phyloP scores from a whole-genome alignment of 2,329 filamentous ascomycete genomes.

The Claviceps capensis region DNA sequence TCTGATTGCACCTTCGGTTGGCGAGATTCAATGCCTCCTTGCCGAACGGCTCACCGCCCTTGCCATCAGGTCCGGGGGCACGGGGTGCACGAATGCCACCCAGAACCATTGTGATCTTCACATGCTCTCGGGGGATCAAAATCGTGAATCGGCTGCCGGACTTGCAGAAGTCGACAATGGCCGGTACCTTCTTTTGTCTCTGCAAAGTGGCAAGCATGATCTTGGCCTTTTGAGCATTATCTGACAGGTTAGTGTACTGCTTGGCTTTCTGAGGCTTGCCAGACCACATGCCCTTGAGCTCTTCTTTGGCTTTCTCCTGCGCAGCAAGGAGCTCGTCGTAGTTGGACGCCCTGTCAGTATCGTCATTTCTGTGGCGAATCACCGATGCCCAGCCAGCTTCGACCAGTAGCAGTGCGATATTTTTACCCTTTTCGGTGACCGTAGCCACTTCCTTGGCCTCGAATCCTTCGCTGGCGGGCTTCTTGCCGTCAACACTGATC shows the following conservation, averaged over 20 bases:
- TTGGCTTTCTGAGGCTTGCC: slow-evolving; percentile 73
- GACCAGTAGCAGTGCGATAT: slow-evolving; percentile 72
- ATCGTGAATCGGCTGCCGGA: slow-evolving; percentile 91
- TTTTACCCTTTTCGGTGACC: slow-evolving; percentile 70
- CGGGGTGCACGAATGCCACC: slow-evolving; percentile 84
- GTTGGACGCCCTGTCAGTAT: slow-evolving; percentile 83
- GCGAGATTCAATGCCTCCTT: slow-evolving; percentile 90
- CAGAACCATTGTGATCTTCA: slow-evolving; percentile 89
- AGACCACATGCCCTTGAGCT: slow-evolving; percentile 90
- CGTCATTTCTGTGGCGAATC: slow-evolving; percentile 87
- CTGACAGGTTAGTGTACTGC: slow-evolving; percentile 79
- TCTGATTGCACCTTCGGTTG: slow-evolving; percentile 76
- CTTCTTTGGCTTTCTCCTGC: slow-evolving; percentile 71
- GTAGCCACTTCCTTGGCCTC: slow-evolving; percentile 93
- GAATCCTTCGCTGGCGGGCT: slow-evolving; percentile 77
- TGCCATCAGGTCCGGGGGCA: slow-evolving; percentile 61
- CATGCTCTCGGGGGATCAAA: slow-evolving; percentile 78
- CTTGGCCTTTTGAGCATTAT: slow-evolving; percentile 89
- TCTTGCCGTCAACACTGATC: slow-evolving; percentile 78
- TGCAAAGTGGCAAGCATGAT: slow-evolving; percentile 79
- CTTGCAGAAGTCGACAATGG: slow-evolving; percentile 93
- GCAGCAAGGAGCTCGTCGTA: slow-evolving; percentile 80
- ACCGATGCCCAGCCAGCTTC: slow-evolving; percentile 89
- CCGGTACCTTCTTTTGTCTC: slow-evolving; percentile 83
- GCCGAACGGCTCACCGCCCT: slow-evolving; percentile 83